These are phyloP conservation scores for Anastatica hierochuntica DNA, from an alignment of 345 rosid genomes.

Conservation along the genomic window DNA sequence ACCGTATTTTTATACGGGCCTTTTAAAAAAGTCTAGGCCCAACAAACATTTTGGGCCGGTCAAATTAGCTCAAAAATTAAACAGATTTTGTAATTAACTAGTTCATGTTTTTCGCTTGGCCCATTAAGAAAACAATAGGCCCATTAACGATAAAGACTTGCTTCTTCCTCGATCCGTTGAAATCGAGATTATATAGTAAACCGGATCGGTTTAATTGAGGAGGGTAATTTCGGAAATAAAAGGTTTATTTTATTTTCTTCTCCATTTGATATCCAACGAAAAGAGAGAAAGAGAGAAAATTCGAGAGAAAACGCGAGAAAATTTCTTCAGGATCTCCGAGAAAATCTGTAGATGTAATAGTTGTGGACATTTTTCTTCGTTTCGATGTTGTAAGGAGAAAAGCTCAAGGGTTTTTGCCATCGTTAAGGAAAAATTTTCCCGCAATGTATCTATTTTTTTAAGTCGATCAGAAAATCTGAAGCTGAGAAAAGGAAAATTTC, in stretches of 20 bases:
- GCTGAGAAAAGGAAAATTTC: background rate
- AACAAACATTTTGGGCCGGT: too few relatives aligned
- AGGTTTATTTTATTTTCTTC: conserved; percentile 3
- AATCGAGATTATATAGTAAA: too few relatives aligned
- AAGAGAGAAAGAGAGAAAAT: conserved; percentile 4
- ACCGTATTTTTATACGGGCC: too few relatives aligned
- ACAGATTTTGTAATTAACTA: too few relatives aligned
- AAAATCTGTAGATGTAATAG: background rate
- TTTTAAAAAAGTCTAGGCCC: too few relatives aligned
- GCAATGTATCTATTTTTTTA: background rate
- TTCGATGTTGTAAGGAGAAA: background rate
- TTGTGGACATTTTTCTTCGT: background rate
- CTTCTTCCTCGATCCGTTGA: too few relatives aligned
- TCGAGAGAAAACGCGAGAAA: background rate
- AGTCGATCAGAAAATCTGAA: conserved; percentile 12
- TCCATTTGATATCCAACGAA: too few relatives aligned
- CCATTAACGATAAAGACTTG: background rate
- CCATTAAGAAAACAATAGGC: background rate
- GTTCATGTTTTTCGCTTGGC: too few relatives aligned
- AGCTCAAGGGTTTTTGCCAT: too few relatives aligned
- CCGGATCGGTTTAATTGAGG: conserved; percentile 8
- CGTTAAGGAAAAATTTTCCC: background rate
- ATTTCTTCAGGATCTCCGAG: background rate
- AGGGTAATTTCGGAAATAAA: conserved; percentile 13
- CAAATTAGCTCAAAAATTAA: too few relatives aligned